Percentiles rank a stretch among this genome's conserved stretches.
Conservation (phyloP, 2,329 filamentous ascomycete genomes). For the Nothopassalora personata region DNA sequence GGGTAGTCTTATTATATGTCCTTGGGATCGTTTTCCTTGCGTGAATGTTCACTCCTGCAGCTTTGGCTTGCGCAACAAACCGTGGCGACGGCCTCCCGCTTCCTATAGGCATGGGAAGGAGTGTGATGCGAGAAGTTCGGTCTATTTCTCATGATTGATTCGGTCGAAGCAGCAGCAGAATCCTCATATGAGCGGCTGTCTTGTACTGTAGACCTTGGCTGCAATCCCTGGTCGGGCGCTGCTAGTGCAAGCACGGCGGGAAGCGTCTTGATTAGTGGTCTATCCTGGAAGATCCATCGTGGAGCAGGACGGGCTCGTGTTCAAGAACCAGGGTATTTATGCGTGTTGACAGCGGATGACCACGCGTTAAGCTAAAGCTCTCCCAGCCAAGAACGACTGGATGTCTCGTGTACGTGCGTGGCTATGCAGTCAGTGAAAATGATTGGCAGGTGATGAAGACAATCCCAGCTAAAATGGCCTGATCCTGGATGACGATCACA, state of each 20-base stretch:
- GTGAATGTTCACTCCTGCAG: background rate
- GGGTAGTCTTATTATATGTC: background rate
- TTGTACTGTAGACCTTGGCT: background rate
- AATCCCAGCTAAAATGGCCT: background rate
- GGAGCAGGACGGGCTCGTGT: background rate
- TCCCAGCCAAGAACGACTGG: no score
- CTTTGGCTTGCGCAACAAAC: background rate
- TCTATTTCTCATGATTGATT: background rate
- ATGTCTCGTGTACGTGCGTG: background rate
- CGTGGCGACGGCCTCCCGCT: background rate
- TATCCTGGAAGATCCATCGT: background rate
- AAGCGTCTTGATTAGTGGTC: no score
- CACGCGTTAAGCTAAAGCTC: no score
- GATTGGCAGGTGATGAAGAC: background rate
- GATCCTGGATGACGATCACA: background rate
- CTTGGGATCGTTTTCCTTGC: background rate
- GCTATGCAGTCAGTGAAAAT: background rate
- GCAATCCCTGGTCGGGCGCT: no score
- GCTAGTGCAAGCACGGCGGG: no score
- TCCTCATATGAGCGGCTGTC: background rate
- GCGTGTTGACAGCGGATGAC: background rate
- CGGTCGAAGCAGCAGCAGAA: background rate
- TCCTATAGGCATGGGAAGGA: background rate
- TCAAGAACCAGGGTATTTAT: background rate
- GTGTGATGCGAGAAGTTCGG: background rate